phyloP scores from a whole-genome alignment of 1,284 basidiomycete species.

The Crucibulum parvulum region DNA sequence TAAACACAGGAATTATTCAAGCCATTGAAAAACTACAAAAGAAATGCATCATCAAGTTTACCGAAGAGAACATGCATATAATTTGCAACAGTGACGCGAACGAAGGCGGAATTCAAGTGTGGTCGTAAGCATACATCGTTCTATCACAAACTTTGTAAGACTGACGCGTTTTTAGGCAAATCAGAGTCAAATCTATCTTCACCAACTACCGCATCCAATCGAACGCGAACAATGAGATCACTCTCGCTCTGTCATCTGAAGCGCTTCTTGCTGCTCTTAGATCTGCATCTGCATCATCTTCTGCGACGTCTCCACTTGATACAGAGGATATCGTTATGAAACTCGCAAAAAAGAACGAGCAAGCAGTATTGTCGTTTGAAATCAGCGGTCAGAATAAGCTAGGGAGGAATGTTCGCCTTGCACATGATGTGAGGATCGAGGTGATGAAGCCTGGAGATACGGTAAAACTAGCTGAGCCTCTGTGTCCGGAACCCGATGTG shows the following conservation, averaged over 20 bases:
- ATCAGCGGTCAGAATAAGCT: conserved; percentile 63
- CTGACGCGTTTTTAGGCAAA: conserved; percentile 45
- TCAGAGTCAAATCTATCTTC: conserved; percentile 80
- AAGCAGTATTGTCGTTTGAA: conserved; percentile 78
- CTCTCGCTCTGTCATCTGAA: conserved; percentile 74
- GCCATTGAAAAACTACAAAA: conserved; percentile 76
- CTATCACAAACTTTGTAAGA: neutral
- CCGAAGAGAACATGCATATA: conserved; percentile 78
- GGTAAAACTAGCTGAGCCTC: conserved; percentile 77
- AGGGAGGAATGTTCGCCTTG: conserved; percentile 62
- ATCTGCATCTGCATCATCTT: conserved; percentile 59
- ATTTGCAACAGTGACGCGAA: conserved; percentile 84
- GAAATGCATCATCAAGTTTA: conserved; percentile 83
- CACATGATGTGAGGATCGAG: conserved; percentile 80
- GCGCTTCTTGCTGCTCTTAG: conserved; percentile 78
- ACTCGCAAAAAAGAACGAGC: conserved; percentile 83
- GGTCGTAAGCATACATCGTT: conserved; percentile 73
- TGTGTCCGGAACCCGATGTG: conserved; percentile 91
- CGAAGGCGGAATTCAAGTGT: conserved; percentile 89
- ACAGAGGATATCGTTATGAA: conserved; percentile 80
- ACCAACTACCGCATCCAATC: conserved; percentile 87
- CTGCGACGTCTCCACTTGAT: conserved; percentile 45
- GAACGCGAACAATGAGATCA: conserved; percentile 86
- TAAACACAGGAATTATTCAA: conserved; percentile 30
- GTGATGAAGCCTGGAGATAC: conserved; percentile 80